These are phyloP conservation scores for Petunia hybrid DNA, from an alignment of 305 asterid genomes.

Conservation along the genomic window DNA sequence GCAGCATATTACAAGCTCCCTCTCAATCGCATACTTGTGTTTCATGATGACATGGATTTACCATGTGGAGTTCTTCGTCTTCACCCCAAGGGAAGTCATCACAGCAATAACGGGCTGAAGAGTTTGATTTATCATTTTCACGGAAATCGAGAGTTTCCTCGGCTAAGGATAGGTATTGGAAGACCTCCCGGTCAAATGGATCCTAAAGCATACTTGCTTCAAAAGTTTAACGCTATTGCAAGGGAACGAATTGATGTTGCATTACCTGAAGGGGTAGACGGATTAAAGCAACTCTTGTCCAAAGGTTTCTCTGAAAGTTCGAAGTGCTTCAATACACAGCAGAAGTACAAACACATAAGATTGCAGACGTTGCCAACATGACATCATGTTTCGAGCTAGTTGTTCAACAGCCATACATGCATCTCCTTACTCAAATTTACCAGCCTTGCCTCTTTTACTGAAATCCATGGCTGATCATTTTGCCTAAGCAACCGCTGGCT, in stretches of 20 bases:
- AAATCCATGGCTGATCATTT: too few species aligned
- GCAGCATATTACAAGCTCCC: slow-evolving; percentile 95
- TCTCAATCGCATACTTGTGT: slow-evolving; percentile 84
- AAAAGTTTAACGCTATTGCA: slow-evolving; percentile 79
- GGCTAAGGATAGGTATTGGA: slow-evolving; percentile 91
- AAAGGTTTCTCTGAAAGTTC: slow-evolving; percentile 75
- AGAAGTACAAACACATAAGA: slow-evolving; percentile 80
- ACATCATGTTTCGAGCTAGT: neutral
- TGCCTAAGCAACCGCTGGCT: too few species aligned
- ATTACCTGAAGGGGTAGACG: slow-evolving; percentile 70
- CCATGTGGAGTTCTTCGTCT: slow-evolving; percentile 96
- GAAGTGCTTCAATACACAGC: slow-evolving; percentile 71
- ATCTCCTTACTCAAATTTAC: too few species aligned
- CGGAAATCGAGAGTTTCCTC: slow-evolving; percentile 81
- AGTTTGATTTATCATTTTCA: slow-evolving; percentile 79
- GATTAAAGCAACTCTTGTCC: slow-evolving; percentile 61
- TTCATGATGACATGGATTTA: slow-evolving; percentile 88
- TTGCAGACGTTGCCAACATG: slow-evolving; percentile 71
- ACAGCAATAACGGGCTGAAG: slow-evolving; percentile 83
- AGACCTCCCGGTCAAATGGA: slow-evolving; percentile 97
- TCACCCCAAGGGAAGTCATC: slow-evolving; percentile 70
- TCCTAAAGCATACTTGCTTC: slow-evolving; percentile 91
- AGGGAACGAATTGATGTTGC: slow-evolving; percentile 81
- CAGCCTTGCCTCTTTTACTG: too few species aligned
- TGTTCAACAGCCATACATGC: neutral